phyloP scores from a whole-genome alignment of 202 grass and related monocot species.

The Hordeum pubiflorum region DNA sequence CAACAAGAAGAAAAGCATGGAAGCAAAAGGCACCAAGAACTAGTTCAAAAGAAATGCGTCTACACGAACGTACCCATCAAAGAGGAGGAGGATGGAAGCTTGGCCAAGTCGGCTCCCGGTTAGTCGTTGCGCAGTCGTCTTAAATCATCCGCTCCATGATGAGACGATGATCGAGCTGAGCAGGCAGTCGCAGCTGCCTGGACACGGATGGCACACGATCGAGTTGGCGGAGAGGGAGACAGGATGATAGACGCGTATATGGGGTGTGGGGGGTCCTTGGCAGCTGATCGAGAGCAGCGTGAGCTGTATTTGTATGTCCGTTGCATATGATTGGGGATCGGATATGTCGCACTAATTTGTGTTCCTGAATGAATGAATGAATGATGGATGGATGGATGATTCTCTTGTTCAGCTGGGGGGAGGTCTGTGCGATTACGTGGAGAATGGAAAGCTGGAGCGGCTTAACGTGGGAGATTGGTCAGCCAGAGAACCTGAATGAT shows the following conservation, averaged over 20 bases:
- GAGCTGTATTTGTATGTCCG: constrained; percentile 24
- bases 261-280: constrained; percentile 11
- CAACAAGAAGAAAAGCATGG: neutral
- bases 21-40: neutral
- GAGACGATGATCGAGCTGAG: neutral
- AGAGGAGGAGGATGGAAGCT: neutral
- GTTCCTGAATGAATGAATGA: neutral
- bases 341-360: neutral
- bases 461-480: neutral
- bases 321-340: constrained; percentile 27
- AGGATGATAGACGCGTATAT: constrained; percentile 13
- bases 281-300: neutral
- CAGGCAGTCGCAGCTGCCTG: neutral
- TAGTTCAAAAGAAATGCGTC: neutral
- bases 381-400: neutral
- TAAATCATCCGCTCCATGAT: neutral
- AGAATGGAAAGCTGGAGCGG: neutral
- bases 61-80: constrained; percentile 24
- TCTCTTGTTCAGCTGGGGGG: neutral
- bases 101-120: neutral
- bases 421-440: neutral
- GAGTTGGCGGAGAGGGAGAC: neutral
- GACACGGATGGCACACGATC: constrained; percentile 17
- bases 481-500: neutral
- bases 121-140: neutral